Evolutionary conservation across 2,329 filamentous ascomycete species (phyloP), one percentile per base, ranked within the genome.

Genomic region (Claviceps capensis): DNA sequence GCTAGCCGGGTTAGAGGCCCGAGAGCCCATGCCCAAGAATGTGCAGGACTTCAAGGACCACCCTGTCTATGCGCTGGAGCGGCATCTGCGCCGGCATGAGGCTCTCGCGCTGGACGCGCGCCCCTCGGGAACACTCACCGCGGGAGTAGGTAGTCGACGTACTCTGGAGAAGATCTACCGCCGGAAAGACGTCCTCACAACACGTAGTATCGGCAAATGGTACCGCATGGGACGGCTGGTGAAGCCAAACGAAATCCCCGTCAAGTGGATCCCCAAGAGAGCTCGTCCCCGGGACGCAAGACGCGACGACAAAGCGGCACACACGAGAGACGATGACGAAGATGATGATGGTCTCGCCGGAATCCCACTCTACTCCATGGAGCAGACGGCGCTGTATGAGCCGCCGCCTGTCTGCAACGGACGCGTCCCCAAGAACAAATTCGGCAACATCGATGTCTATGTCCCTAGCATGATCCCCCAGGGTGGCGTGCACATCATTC

Each of bases 401-500:
- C 79, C 91, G 0, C 85, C 88, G 1, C 83, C 88, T 0, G 83
- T 97, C 1, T 72, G 86, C 3, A 70, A 82, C 49, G 90, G 89
- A 0, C 73, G 75, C 13, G 77, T 97, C 1, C 91, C 93, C 0
- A 91, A 88, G 68, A 98, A 98, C 63, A 83, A 85, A 17, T 98
- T 88, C 65, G 89, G 89, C 11, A 98, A 98, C 62, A 83, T 97
- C 54, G 93, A 97, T 61, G 78, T 95, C 41, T 97, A 91, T 64
- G 89, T 95, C 11, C 83, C 88, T 0, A 88, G 82, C 55, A 97
- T 98, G 93, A 75, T 97, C 0, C 93, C 93, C 0, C 68, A 70
- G 42, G 91, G 93, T 0, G 90, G 87, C 1, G 76, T 81, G 2
- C 88, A 97, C 64, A 71, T 97, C 23, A 60, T 67, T 5, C 69